Evolutionary conservation across 441 rosid species (phyloP), one percentile per base, ranked within the genome.

Genomic region (Breynia disticha): DNA sequence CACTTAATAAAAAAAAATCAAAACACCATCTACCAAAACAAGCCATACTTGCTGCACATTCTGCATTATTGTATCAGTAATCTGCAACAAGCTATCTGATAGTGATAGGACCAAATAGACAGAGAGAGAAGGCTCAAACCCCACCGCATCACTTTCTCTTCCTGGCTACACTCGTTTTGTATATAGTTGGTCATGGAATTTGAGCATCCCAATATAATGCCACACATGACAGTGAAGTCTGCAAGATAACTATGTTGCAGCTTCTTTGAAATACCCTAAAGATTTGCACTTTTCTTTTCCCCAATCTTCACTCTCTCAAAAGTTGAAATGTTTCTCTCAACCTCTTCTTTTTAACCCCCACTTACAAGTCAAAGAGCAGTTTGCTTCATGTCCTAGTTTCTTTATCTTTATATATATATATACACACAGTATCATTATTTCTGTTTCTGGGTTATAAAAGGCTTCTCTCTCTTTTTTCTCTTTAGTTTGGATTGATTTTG

Each of bases 151-250:
- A 19, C 50, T 20, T 38, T 52, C 11, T 18, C 11, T 45, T 41
- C 32, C 24, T 46, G n/a, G n/a, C n/a, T 21, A 22, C 11, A 7
- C 18, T 15, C 10, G 15, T 11, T 46, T 39, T 12, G 38, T 3
- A 18, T 59, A 13, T 16, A 42, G 52, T 17, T 41, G 57, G 51
- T 28, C 69, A 46, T 71, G 75, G 82, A 79, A 76, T 81, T 79
- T 72, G 61, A 70, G 76, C 69, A 71, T 70, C 80, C 79, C 84
- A 55, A 78, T 45, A 73, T 56, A 28, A 66, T 58, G 51, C 65
- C 54, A 32, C 57, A 61, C 54, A 49, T 46, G 63, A 57, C 64
- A 59, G 45, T 38, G 56, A 62, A 63, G 49, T 59, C 62, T 66
- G 66, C 55, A 45, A 9, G 62, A 14, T 1, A 16, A 65, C 68